Evolutionary conservation across 257 asterid species (phyloP), one percentile per base, ranked within the genome.

Genomic region (Salvia miltiorrhiza): DNA sequence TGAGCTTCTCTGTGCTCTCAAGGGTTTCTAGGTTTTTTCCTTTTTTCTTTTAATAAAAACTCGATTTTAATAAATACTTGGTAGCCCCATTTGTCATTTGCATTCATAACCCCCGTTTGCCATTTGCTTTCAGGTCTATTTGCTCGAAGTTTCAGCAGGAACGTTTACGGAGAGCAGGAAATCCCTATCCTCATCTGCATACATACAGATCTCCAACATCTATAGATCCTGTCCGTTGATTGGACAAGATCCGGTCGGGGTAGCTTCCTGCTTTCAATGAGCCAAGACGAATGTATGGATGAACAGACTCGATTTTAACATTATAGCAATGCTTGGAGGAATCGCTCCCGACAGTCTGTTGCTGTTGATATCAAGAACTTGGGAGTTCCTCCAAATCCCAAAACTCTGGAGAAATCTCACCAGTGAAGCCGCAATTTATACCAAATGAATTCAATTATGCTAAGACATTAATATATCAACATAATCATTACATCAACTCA

Each of bases 151-250:
- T 64, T 89, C 97, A 24, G 73, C 54, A 2, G 99, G 99, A 35
- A 94, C 69, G 37, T 89, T 89, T 37, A 94, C 52, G 0, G 88
- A 77, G 63, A 87, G 77, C 71, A 94, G 71, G 77, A 94, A 94
- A 77, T 91, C 97, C 73, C 97, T 82, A 78, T 89, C 99, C 81
- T 94, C 99, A 14, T 94, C 99, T 0, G 98, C 97, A 21, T 91
- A 94, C 97, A 21, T 91, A 94, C 10, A 91, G 77, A 69, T 94
- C 93, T 44, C 99, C 99, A 4, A 94, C 97, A 19, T 85, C 87
- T 24, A 94, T 84, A 10, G 71, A 70, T 70, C 98, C 99, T 9
- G n/a, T 21, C 1, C 79, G 84, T 64, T 86, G 83, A 76, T 82
- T 71, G 4, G 96, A 69, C 19, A 30, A 21, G 32, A 89, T 64